Evolutionary conservation across 345 rosid genomes (phyloP).

Genomic region (Citrus unshiu): DNA sequence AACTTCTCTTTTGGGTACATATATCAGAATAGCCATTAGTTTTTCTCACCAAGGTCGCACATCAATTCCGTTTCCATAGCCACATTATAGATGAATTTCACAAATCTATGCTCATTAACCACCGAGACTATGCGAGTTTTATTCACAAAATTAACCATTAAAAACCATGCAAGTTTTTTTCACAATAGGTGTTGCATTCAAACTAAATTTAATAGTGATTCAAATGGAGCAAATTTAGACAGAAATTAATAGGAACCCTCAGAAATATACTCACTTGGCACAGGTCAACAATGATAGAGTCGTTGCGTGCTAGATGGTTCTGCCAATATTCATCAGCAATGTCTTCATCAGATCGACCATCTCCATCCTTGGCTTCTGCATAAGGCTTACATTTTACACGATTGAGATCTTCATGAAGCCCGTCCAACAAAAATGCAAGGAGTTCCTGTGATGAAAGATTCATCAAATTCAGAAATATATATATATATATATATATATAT

Average conservation of each 20-base stretch:
- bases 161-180: background rate
- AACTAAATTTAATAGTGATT: slow-evolving; percentile 5
- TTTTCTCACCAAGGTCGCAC: background rate
- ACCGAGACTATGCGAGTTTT: background rate
- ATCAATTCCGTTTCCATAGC: background rate
- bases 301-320: slow-evolving; percentile 87
- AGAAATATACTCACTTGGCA: slow-evolving; percentile 71
- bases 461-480: slow-evolving; percentile 20
- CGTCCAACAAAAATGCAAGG: slow-evolving; percentile 92
- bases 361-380: slow-evolving; percentile 86
- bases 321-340: slow-evolving; percentile 96
- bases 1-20: background rate
- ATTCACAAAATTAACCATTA: background rate
- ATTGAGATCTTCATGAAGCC: slow-evolving; percentile 97
- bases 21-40: background rate
- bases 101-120: background rate
- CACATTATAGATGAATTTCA: background rate
- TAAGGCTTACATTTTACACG: slow-evolving; percentile 91
- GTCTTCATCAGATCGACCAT: slow-evolving; percentile 74
- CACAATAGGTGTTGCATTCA: background rate
- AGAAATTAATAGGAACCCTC: slow-evolving; percentile 22
- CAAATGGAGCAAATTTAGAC: slow-evolving; percentile 9
- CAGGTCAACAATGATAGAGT: slow-evolving; percentile 81
- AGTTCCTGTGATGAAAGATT: slow-evolving; percentile 60
- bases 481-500: background rate